Base-by-base conservation (phyloP, 371 early-diverging fungal species). In the Rhizopus stolonifer region DNA sequence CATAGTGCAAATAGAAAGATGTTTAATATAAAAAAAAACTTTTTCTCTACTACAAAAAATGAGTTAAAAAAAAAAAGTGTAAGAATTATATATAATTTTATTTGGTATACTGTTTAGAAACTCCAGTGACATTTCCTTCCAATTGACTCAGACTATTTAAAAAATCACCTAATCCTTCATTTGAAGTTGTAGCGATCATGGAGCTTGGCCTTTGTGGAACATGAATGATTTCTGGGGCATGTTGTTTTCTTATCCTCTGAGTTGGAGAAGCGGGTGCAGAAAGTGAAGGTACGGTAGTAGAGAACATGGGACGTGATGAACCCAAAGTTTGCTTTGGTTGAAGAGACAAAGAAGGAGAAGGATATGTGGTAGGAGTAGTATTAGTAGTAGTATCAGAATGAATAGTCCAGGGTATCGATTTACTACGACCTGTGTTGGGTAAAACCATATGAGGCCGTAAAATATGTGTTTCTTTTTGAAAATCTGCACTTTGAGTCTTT, bases 401-500 rank as follows among this genome's bases (percentile, higher is more conserved):
- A n/a, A n/a, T n/a, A n/a, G n/a, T n/a, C n/a, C n/a, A n/a, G n/a
- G n/a, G n/a, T n/a, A n/a, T n/a, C n/a, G n/a, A n/a, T n/a, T n/a
- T n/a, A n/a, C n/a, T n/a, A n/a, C n/a, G n/a, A n/a, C n/a, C n/a
- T n/a, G n/a, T n/a, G n/a, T n/a, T 29, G 7, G 67, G 61, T 17
- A 72, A 54, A 1, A 69, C 67, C 25, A 69, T 69, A 24, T 66
- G 65, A 14, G 77, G 65, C 24, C 77, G 65, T 17, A 72, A 34
- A 11, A 76, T 58, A 61, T 24, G 66, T 58, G 1, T 46, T 18
- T 46, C 36, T 32, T 17, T 61, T 14, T 66, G 56, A 13, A 76
- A 46, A 51, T 76, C 76, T 1, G 72, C 72, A 47, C 76, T 76
- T 21, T 72, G 70, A 9, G 72, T 65, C 54, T 76, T 76, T 13